phyloP scores from a whole-genome alignment of 2,329 filamentous ascomycete genomes.

The Apiospora koreana region DNA sequence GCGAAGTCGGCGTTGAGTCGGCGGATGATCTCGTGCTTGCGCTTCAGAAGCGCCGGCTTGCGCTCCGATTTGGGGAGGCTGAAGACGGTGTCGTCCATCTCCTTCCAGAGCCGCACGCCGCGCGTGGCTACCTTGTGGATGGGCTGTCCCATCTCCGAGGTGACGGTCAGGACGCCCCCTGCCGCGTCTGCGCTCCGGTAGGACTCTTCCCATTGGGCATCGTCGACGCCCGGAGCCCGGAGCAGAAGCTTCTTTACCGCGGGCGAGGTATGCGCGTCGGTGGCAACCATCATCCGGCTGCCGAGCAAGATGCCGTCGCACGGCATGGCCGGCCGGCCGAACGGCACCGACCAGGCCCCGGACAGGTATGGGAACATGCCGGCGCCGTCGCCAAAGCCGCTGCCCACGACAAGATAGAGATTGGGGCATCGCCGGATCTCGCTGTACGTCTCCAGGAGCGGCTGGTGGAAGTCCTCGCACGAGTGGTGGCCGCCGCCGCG shows the following conservation, averaged over 20 bases:
- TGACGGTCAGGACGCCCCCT: conserved; percentile 92
- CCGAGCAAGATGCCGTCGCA: conserved; percentile 91
- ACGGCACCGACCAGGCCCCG: conserved; percentile 80
- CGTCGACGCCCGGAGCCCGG: conserved; percentile 78
- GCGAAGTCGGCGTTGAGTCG: conserved; percentile 95
- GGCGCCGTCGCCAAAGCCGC: conserved; percentile 85
- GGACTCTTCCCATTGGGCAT: conserved; percentile 85
- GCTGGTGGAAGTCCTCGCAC: conserved; percentile 92
- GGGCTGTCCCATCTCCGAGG: conserved; percentile 98
- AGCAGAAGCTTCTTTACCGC: conserved; percentile 88
- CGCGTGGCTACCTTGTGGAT: conserved; percentile 98
- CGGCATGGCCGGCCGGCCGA: conserved; percentile 81
- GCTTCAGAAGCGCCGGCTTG: conserved; percentile 81
- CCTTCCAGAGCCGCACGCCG: conserved; percentile 94
- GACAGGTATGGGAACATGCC: conserved; percentile 93
- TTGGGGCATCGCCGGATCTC: conserved; percentile 84
- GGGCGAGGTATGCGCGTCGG: conserved; percentile 85
- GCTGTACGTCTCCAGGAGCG: conserved; percentile 86
- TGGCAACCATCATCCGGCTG: conserved; percentile 91
- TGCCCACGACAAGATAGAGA: conserved; percentile 84
- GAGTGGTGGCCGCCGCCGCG: conserved; percentile 94
- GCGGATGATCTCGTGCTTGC: conserved; percentile 87
- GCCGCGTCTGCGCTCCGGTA: conserved; percentile 68
- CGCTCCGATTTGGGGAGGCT: conserved; percentile 92
- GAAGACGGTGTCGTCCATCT: conserved; percentile 99